Evolutionary conservation across 2,329 filamentous ascomycete species (phyloP), one percentile per base, ranked within the genome.

Genomic region (Xylaria sp.): DNA sequence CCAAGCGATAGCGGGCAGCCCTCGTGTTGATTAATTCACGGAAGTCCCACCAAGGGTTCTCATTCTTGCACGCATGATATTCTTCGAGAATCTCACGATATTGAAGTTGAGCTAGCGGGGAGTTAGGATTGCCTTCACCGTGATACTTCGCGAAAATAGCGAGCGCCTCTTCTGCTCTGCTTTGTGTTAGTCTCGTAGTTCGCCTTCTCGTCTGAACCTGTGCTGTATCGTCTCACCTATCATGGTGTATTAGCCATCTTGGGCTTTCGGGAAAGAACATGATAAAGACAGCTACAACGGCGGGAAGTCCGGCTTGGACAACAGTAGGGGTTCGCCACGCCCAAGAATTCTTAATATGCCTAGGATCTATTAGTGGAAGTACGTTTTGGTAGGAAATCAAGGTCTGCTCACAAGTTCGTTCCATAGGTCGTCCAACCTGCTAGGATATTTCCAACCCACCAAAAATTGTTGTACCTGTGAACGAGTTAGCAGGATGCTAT

Each of bases 1-100:
- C 82, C 2, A 85, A 79, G 23, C 85, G 78, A 74, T 87, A 87
- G 18, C 83, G 79, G 42, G 82, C 81, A 44, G 82, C 82, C 18
- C 78, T 78, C 4, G 82, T 84, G 75, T 86, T 84, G 76, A 82
- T 80, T 21, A 88, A 79, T 69, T 86, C 86, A 10, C 84, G 79
- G 79, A 86, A 89, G 75, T 90, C 84, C 86, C 86, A 90, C 83
- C 85, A 89, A 2, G 84, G 81, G 72, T 90, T 90, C 68, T 88
- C 87, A 18, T 84, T 78, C n/a, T 80, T 80, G 6, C 82, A 83
- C 9, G 82, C 75, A 57, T 79, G 79, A 59, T 85, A 81, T 61
- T 85, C 82, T 74, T 88, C 85, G 32, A 86, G 78, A 75, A 87
- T 86, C 72, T 89, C 86, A 32, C 82, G 84, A 75, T 87, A 87